Conservation (phyloP, 306 rosid genomes). For the Arachis stenosperma region DNA sequence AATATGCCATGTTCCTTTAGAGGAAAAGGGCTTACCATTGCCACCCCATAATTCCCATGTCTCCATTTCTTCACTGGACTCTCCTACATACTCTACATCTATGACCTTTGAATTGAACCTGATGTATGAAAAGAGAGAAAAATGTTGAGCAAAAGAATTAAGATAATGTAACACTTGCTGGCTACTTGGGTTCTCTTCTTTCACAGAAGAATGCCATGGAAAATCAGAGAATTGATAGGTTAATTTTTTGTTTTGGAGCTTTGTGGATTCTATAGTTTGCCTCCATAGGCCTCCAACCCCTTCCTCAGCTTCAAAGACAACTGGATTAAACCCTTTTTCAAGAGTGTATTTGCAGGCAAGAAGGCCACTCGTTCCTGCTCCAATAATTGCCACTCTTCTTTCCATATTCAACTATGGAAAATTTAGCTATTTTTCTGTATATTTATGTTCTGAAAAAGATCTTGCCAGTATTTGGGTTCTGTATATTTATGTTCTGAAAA, state of each 20-base stretch:
- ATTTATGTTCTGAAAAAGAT: too few relatives aligned
- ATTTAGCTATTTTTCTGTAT: too few relatives aligned
- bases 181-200: constrained; percentile 42
- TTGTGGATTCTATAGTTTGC: constrained; percentile 50
- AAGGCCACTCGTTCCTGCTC: constrained; percentile 63
- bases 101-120: constrained; percentile 57
- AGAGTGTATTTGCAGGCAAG: constrained; percentile 48
- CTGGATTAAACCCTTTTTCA: constrained; percentile 49
- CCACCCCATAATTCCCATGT: constrained; percentile 61
- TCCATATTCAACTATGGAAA: constrained; percentile 36
- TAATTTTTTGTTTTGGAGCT: constrained; percentile 47
- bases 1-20: constrained; percentile 55
- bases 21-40: constrained; percentile 51
- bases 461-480: too few relatives aligned
- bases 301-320: constrained; percentile 56
- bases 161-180: constrained; percentile 47
- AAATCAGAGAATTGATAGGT: constrained; percentile 48
- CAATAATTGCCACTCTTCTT: constrained; percentile 52
- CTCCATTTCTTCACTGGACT: constrained; percentile 41
- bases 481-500: too few relatives aligned
- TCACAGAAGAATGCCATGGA: constrained; percentile 59
- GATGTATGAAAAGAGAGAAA: constrained; percentile 45
- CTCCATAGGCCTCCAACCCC: constrained; percentile 61
- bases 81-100: constrained; percentile 50
- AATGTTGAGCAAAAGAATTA: constrained; percentile 52